Conservation (phyloP, 176 grass and related monocot genomes). For the Cenchrus americanus region DNA sequence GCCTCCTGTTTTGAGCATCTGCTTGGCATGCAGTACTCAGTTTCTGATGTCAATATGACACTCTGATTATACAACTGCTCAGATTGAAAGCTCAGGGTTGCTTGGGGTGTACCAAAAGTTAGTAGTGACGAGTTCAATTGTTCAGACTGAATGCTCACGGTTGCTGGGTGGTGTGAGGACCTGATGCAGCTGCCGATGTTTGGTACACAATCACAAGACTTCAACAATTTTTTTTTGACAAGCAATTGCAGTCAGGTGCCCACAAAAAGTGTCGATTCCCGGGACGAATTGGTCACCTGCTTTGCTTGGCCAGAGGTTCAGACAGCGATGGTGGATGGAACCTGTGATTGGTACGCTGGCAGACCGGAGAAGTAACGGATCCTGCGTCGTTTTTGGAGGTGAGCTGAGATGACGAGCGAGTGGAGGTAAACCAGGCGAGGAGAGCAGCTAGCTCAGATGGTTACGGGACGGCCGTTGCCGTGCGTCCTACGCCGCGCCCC, state of each 20-base stretch:
- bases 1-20: not conserved
- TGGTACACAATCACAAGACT: constrained; percentile 6
- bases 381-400: not conserved
- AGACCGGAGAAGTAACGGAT: constrained; percentile 5
- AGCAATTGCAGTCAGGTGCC: constrained; percentile 6
- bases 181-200: constrained; percentile 22
- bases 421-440: not conserved
- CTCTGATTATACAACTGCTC: not conserved
- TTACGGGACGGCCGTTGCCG: not conserved
- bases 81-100: not conserved
- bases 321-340: constrained; percentile 9
- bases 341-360: not conserved
- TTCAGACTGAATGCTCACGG: constrained; percentile 24
- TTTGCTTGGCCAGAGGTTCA: not conserved
- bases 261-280: not conserved
- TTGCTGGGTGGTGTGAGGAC: constrained; percentile 16
- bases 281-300: not conserved
- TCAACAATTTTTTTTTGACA: not conserved
- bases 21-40: not conserved
- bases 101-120: not conserved
- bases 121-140: not conserved
- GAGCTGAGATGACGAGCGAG: not conserved
- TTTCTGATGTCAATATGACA: not conserved
- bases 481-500: not conserved
- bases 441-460: not conserved